Conservation (phyloP, 129 eudicot species). For the Dittrichia graveolens region DNA sequence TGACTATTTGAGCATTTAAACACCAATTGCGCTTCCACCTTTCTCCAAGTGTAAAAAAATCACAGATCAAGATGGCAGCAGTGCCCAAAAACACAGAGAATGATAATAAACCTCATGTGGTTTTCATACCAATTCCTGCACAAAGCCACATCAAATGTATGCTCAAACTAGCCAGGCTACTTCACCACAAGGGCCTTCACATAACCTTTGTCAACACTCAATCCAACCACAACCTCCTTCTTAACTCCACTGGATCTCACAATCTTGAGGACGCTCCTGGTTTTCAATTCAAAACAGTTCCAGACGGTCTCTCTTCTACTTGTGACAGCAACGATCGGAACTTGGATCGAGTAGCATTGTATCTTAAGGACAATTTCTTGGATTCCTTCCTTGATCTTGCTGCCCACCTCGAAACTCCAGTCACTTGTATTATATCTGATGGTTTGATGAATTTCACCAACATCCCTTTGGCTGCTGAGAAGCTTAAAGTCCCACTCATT, state of each 20-base stretch:
- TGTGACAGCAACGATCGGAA: neutral
- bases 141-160: constrained; percentile 34
- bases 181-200: constrained; percentile 25
- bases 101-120: constrained; percentile 18
- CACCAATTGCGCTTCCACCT: too few relatives aligned
- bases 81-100: neutral
- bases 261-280: constrained; percentile 10
- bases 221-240: constrained; percentile 26
- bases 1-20: too few relatives aligned
- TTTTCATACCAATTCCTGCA: constrained; percentile 23
- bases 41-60: too few relatives aligned
- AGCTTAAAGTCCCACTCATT: constrained; percentile 16
- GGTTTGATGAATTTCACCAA: constrained; percentile 35
- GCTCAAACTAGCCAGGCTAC: constrained; percentile 34
- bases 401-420: constrained; percentile 16
- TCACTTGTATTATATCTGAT: constrained; percentile 39
- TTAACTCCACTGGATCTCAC: neutral
- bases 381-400: constrained; percentile 27
- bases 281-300: constrained; percentile 34
- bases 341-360: neutral
- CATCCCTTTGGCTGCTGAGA: constrained; percentile 9
- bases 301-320: constrained; percentile 18
- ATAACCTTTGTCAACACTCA: constrained; percentile 37
- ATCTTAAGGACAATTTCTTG: constrained; percentile 3
- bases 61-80: too few relatives aligned